Percentiles rank a stretch among this genome's conserved stretches.
Evolutionary conservation across 2,329 filamentous ascomycete species (phyloP).

Genomic region (Colletotrichum cordylinicola): DNA sequence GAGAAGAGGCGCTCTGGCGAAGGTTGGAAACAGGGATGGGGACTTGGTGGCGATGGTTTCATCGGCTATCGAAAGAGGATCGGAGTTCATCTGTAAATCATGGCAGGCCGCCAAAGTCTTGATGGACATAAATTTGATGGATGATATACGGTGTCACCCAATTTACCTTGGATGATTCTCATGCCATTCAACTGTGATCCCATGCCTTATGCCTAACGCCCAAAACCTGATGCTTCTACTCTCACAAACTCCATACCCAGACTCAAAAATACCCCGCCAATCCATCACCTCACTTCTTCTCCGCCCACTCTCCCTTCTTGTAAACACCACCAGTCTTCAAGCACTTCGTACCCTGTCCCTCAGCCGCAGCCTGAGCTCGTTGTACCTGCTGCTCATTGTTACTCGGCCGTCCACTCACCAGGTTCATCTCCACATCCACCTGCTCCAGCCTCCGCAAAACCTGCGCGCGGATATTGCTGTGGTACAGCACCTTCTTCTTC

Average conservation of each 20-base stretch:
- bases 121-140: fast-evolving
- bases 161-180: too few relatives aligned
- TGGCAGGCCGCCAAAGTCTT: not conserved
- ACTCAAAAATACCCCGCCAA: not conserved
- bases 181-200: not conserved
- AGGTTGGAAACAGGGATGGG: constrained; percentile 10
- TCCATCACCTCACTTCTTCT: not conserved
- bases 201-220: not conserved
- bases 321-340: not conserved
- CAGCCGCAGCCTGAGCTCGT: not conserved
- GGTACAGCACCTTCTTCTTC: not conserved
- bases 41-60: not conserved
- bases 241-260: not conserved
- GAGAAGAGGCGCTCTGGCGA: not conserved
- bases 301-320: not conserved
- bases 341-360: not conserved
- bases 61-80: not conserved
- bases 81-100: not conserved
- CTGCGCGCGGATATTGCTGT: not conserved
- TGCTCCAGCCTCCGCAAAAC: not conserved
- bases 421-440: not conserved
- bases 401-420: not conserved
- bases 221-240: not conserved
- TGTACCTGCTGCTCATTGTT: not conserved
- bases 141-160: too few relatives aligned